Percentiles rank a stretch among this genome's conserved stretches.
Evolutionary conservation across 1,284 basidiomycete genomes (phyloP).

Genomic region (Cronartium ribicola): DNA sequence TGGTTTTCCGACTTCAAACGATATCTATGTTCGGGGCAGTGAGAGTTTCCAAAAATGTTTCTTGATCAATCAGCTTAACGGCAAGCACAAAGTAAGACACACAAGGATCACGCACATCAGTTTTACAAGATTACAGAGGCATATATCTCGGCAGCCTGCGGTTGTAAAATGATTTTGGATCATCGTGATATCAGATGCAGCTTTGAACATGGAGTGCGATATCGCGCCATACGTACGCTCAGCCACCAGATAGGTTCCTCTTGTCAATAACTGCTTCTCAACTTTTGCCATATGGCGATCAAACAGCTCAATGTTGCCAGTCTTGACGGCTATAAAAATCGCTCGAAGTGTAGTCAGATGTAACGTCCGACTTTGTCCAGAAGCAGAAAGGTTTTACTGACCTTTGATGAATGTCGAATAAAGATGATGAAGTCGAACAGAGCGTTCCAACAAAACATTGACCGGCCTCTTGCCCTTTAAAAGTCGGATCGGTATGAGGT

Average conservation of each 20-base stretch:
- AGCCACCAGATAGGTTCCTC: conserved; percentile 39
- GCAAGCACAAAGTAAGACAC: neutral
- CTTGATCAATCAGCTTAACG: neutral
- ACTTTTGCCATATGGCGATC: conserved; percentile 26
- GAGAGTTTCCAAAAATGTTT: neutral
- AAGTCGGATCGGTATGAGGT: conserved; percentile 30
- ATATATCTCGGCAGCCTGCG: conserved; percentile 33
- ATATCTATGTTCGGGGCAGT: conserved; percentile 8
- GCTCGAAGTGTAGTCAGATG: no score
- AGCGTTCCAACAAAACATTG: conserved; percentile 23
- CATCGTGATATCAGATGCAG: neutral
- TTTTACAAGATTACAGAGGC: conserved; percentile 39
- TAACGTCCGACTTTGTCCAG: neutral
- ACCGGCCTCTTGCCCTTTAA: conserved; percentile 35
- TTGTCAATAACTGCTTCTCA: conserved; percentile 22
- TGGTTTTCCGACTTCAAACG: conserved; percentile 11
- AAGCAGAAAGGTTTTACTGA: conserved; percentile 1
- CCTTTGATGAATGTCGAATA: conserved; percentile 33
- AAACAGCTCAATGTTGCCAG: conserved; percentile 35
- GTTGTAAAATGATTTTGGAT: neutral
- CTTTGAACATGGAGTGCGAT: neutral
- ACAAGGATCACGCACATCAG: conserved; percentile 20
- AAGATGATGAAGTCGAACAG: conserved; percentile 13
- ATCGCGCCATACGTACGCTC: conserved; percentile 13
- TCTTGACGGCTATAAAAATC: conserved; percentile 16